Evolutionary conservation across 1,284 basidiomycete species (phyloP).

Genomic region (Garcileccinum viscosum): DNA sequence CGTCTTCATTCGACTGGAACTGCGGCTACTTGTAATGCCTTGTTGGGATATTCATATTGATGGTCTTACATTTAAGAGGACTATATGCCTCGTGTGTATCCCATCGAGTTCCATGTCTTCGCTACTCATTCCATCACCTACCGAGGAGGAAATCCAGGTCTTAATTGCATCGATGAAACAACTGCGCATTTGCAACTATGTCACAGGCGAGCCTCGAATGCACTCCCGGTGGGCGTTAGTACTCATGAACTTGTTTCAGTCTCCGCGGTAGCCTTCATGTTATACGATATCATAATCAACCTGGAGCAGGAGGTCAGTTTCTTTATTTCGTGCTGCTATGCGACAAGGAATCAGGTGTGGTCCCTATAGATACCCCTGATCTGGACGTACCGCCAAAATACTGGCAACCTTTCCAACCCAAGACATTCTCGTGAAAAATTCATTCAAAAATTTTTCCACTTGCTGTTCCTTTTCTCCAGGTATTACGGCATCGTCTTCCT

Average conservation of each 20-base stretch:
- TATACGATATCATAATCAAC: constrained; percentile 30
- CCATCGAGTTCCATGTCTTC: constrained; percentile 11
- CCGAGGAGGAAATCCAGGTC: constrained; percentile 6
- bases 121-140: background rate
- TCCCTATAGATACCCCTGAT: constrained; percentile 23
- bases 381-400: constrained; percentile 16
- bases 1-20: background rate
- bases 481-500: constrained; percentile 32
- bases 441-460: constrained; percentile 14
- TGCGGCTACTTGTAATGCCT: background rate
- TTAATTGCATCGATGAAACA: constrained; percentile 9
- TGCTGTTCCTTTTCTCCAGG: constrained; percentile 30
- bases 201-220: constrained; percentile 4
- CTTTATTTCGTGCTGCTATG: background rate
- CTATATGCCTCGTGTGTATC: background rate
- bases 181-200: constrained; percentile 21
- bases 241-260: constrained; percentile 9
- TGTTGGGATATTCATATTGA: background rate
- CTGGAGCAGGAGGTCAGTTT: constrained; percentile 21
- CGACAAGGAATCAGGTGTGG: background rate
- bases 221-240: background rate
- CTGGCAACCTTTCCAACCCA: background rate
- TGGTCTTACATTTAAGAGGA: background rate
- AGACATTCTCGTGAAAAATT: background rate
- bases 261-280: constrained; percentile 24